phyloP scores from a whole-genome alignment of 495 filamentous ascomycete genomes.

The Talaromyces thailandensis region DNA sequence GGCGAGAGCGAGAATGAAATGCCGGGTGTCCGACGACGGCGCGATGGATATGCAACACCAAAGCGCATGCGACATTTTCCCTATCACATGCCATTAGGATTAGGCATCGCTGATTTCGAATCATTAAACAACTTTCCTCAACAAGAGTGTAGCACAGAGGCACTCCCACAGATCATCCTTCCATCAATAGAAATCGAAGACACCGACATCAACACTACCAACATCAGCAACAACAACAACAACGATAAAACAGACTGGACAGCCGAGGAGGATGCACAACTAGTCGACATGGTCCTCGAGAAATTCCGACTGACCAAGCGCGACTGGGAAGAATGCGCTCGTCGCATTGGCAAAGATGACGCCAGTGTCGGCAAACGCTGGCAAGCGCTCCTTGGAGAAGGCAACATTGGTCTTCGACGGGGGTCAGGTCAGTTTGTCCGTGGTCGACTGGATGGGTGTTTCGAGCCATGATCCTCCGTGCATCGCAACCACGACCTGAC shows the following conservation, averaged over 20 bases:
- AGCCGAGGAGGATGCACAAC: slow-evolving; percentile 57
- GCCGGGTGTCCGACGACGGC: slow-evolving; percentile 7
- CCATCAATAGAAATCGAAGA: slow-evolving; percentile 33
- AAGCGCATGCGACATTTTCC: slow-evolving; percentile 59
- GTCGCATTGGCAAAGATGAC: slow-evolving; percentile 53
- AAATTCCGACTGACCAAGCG: slow-evolving; percentile 63
- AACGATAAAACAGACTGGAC: slow-evolving; percentile 41
- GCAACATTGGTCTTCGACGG: slow-evolving; percentile 41
- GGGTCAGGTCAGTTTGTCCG: slow-evolving; percentile 38
- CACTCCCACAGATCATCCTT: slow-evolving; percentile 19
- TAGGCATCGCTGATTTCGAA: slow-evolving; percentile 58
- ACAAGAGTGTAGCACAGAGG: slow-evolving; percentile 3
- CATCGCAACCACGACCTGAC: neutral
- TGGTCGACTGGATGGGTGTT: slow-evolving; percentile 40
- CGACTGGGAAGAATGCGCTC: slow-evolving; percentile 75
- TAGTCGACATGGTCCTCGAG: slow-evolving; percentile 66
- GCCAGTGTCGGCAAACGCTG: slow-evolving; percentile 59
- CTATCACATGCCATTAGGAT: slow-evolving; percentile 57
- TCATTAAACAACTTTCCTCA: slow-evolving; percentile 25
- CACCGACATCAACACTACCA: slow-evolving; percentile 27
- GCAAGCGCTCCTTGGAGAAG: slow-evolving; percentile 56
- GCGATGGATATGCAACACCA: slow-evolving; percentile 49
- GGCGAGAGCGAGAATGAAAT: slow-evolving; percentile 23
- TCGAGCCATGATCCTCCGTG: neutral
- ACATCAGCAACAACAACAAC: neutral